Evolutionary conservation across 208 protist genomes (phyloP), one percentile per base, ranked within the genome.

Genomic region (Acanthamoeba lenticulata): DNA sequence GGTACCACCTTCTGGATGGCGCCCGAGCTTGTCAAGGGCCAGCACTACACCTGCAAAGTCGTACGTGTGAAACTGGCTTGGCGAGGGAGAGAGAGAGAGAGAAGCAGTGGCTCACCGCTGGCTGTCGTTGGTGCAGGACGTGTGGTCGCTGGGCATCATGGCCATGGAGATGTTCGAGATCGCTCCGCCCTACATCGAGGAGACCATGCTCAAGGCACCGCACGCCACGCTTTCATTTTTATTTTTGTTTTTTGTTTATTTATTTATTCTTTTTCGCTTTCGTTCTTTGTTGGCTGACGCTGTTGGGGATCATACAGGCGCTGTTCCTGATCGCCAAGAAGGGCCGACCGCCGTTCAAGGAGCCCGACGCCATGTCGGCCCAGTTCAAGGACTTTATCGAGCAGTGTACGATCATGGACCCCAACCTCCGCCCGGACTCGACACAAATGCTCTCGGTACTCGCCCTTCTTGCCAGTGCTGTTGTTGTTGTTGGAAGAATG

Each of bases 311-410:
- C 13, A 6, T 44, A 1, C 52, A 91, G 85, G 85, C 85, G 17
- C 42, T 91, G 85, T 91, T 91, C 55, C 32, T 72, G 27, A 91
- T 91, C 34, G 85, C 85, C 21, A 91, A 91, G 85, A 91, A 91
- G 85, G 85, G 85, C 21, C 29, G 85, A 91, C 85, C 85, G 57
- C 52, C 44, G 57, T 91, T 91, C 55, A 91, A 91, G 85, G n/a
- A 91, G 5, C 85, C 85, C 42, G 52, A 91, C 29, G 55, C 44
- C 21, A 91, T 91, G 85, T 91, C 85, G 27, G 36, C 85, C 9
- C 36, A 91, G n/a, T 91, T 91, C 85, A 91, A 91, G 42, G 85
- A 91, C 42, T 91, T 91, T 47, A 91, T 91, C 55, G 85, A 91
- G 42, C 4, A 72, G 57, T 91, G 85, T 32, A 91, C 85, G 17